These are phyloP conservation scores for Lichtheimia hyalospora DNA, from an alignment of 371 early-diverging fungal species.

Conservation along the genomic window DNA sequence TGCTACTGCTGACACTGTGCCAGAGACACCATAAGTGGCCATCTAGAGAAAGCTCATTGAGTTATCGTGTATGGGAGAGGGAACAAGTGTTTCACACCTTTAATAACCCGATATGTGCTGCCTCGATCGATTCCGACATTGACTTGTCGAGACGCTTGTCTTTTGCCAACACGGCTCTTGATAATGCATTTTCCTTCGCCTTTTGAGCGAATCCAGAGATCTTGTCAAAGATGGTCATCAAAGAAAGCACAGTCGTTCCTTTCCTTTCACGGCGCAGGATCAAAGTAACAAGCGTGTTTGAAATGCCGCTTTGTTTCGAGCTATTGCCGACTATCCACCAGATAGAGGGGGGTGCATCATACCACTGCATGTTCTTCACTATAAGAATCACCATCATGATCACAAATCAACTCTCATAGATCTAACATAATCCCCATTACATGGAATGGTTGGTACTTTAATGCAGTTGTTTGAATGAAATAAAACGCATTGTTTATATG, in stretches of 20 bases:
- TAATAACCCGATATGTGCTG: constrained; percentile 18
- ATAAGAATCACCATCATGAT: too few species aligned
- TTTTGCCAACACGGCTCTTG: constrained; percentile 36
- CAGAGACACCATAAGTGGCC: constrained; percentile 53
- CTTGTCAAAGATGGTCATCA: constrained; percentile 41
- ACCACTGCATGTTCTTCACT: too few species aligned
- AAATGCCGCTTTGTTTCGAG: too few species aligned
- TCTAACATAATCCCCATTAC: too few species aligned
- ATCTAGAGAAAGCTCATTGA: constrained; percentile 16
- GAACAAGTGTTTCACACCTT: constrained; percentile 4
- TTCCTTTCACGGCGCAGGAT: not conserved
- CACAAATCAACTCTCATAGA: too few species aligned
- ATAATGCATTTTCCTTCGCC: constrained; percentile 40
- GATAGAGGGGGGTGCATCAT: too few species aligned
- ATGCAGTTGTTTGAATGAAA: too few species aligned
- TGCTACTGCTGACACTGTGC: constrained; percentile 42
- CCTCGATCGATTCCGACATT: constrained; percentile 26
- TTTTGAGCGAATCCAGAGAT: constrained; percentile 38
- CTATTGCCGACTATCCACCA: too few species aligned
- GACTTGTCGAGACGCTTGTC: constrained; percentile 43
- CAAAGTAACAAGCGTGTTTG: too few species aligned
- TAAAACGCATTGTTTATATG: too few species aligned
- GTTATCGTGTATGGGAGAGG: not conserved
- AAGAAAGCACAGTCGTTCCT: not conserved
- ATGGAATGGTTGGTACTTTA: too few species aligned